These are phyloP conservation scores for Verbascum thapsus DNA, from an alignment of 257 asterid genomes.

Conservation along the genomic window DNA sequence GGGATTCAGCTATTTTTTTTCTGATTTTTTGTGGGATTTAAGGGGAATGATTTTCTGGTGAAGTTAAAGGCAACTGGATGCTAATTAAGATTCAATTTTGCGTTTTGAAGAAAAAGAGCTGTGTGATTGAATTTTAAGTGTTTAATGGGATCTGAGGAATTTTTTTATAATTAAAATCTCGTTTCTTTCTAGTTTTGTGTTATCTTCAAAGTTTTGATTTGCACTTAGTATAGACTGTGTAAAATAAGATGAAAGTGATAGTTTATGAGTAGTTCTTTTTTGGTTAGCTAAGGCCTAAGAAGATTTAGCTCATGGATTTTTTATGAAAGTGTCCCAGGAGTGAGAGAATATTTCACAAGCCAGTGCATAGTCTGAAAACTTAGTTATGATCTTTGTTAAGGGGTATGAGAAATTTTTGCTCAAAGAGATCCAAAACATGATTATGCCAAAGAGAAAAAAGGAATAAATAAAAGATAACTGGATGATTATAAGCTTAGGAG, in stretches of 20 bases:
- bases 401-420: no score
- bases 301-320: no score
- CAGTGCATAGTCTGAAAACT: neutral
- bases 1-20: slow-evolving; percentile 5
- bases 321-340: neutral
- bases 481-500: neutral
- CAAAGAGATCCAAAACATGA: neutral
- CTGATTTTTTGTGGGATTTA: slow-evolving; percentile 30
- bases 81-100: slow-evolving; percentile 23
- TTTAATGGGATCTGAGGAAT: slow-evolving; percentile 33
- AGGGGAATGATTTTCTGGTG: no score
- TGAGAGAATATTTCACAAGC: neutral
- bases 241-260: slow-evolving; percentile 4
- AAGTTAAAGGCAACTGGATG: slow-evolving; percentile 22
- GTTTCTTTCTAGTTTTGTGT: neutral
- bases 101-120: slow-evolving; percentile 9
- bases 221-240: neutral
- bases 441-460: neutral
- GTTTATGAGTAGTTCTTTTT: slow-evolving; percentile 12
- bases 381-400: neutral
- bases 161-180: neutral
- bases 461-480: neutral
- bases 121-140: neutral
- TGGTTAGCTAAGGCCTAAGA: no score
- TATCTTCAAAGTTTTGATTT: neutral